phyloP scores from a whole-genome alignment of 192 early-diverging fungal species.

The Umbelopsis sp. region DNA sequence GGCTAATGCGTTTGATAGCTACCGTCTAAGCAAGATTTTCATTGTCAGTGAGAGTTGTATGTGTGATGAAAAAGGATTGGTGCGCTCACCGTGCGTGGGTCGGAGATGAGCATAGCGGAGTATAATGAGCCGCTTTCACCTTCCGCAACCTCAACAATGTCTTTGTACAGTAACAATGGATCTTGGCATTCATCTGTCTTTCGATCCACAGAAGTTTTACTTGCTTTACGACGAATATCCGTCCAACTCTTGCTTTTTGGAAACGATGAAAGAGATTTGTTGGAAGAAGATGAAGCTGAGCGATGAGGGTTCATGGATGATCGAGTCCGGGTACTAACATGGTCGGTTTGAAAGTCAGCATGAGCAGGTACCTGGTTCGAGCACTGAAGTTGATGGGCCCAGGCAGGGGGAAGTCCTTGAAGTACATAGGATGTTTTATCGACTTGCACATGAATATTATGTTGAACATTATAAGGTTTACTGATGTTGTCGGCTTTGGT shows the following conservation, averaged over 20 bases:
- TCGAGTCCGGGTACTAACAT: background rate
- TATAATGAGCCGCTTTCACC: constrained; percentile 88
- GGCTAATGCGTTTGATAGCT: constrained; percentile 87
- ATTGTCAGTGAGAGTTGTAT: constrained; percentile 37
- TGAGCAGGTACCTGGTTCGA: background rate
- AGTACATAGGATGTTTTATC: constrained; percentile 22
- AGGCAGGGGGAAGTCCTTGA: constrained; percentile 1
- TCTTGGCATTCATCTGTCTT: background rate
- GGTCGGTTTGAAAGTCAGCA: constrained; percentile 10
- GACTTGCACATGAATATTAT: constrained; percentile 43
- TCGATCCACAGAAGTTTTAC: background rate
- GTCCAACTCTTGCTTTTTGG: constrained; percentile 9
- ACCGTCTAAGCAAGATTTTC: constrained; percentile 40
- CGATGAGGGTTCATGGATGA: constrained; percentile 12
- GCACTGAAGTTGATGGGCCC: constrained; percentile 12
- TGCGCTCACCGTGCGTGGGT: constrained; percentile 7
- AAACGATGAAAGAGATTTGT: background rate
- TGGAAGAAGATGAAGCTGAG: background rate
- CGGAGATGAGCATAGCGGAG: constrained; percentile 63
- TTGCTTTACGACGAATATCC: background rate
- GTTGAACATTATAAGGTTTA: constrained; percentile 44
- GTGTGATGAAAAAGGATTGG: constrained; percentile 1
- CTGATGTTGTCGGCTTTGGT: constrained; percentile 34
- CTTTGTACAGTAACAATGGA: constrained; percentile 56
- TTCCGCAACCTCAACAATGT: constrained; percentile 86